A percentile compares a stretch with the other conserved stretches of the same genome.
phyloP scores from a whole-genome alignment of 495 filamentous ascomycete species.

The Annulohypoxylon bovei region DNA sequence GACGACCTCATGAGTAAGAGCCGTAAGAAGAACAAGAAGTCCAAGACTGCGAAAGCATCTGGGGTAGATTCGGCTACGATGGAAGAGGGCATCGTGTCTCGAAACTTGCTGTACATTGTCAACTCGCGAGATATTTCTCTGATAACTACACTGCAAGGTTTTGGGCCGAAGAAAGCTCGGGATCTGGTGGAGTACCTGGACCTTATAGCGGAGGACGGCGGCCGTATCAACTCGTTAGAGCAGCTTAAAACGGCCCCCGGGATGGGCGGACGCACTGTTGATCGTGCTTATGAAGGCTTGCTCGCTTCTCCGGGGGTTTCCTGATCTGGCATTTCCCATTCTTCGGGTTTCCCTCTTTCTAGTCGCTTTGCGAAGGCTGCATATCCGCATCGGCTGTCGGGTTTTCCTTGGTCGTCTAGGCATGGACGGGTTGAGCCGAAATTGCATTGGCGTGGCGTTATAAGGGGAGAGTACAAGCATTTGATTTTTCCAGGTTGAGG shows the following conservation, averaged over 20 bases:
- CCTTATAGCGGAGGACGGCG: constrained; percentile 54
- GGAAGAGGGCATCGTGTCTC: constrained; percentile 54
- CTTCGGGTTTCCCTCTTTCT: not conserved
- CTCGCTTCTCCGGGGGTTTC: constrained; percentile 14
- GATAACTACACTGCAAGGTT: constrained; percentile 76
- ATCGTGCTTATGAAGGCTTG: constrained; percentile 63
- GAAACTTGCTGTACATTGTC: constrained; percentile 80
- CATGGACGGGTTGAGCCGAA: constrained; percentile 8
- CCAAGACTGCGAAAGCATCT: constrained; percentile 39
- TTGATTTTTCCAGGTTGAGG: not conserved
- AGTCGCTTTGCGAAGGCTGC: constrained; percentile 14
- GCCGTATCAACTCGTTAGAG: constrained; percentile 56
- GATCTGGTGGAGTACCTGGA: constrained; percentile 69
- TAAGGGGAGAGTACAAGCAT: constrained; percentile 3
- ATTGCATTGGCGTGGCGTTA: constrained; percentile 42
- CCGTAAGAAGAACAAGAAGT: constrained; percentile 51
- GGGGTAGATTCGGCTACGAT: constrained; percentile 17
- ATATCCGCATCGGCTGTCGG: constrained; percentile 22
- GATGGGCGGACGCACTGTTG: constrained; percentile 67
- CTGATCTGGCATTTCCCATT: constrained; percentile 6
- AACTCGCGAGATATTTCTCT: constrained; percentile 81
- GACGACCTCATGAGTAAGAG: constrained; percentile 51
- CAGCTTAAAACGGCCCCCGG: constrained; percentile 67
- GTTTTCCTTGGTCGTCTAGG: constrained; percentile 19
- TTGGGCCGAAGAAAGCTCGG: constrained; percentile 72